A percentile compares a stretch with the other conserved stretches of the same genome.
These are phyloP conservation scores for Sporothrix inflata DNA, from an alignment of 2,329 filamentous ascomycete species.

Conservation along the genomic window DNA sequence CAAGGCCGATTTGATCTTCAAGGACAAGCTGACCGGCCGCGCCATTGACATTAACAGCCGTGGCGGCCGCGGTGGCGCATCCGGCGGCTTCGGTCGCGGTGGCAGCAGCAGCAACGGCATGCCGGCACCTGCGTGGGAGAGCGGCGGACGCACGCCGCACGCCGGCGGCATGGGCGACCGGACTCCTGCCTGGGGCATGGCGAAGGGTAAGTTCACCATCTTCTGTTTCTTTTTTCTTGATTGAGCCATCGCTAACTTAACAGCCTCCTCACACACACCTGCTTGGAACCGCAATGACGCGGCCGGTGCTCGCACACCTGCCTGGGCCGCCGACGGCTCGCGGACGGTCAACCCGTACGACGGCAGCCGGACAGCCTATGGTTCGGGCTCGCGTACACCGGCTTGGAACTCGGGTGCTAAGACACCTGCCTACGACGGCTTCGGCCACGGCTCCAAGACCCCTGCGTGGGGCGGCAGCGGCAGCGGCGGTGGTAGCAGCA, in stretches of 20 bases:
- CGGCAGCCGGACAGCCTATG: constrained; percentile 77
- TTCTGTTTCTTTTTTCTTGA: neutral
- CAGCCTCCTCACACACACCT: constrained; percentile 63
- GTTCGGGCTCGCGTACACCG: constrained; percentile 70
- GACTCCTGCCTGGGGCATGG: constrained; percentile 73
- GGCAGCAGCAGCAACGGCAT: constrained; percentile 38
- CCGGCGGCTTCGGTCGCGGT: constrained; percentile 35
- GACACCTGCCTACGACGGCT: constrained; percentile 67
- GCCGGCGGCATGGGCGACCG: constrained; percentile 62
- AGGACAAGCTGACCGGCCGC: constrained; percentile 79
- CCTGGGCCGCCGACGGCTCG: constrained; percentile 67
- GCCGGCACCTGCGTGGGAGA: constrained; percentile 59
- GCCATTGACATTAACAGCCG: constrained; percentile 68
- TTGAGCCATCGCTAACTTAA: constrained; percentile 29
- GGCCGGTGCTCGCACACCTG: constrained; percentile 66
- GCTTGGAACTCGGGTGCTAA: constrained; percentile 79
- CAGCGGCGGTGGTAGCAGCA: constrained; percentile 33
- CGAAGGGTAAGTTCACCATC: constrained; percentile 63
- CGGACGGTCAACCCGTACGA: constrained; percentile 72
- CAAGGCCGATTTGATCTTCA: constrained; percentile 80
- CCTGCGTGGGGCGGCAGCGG: constrained; percentile 57
- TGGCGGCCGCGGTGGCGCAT: constrained; percentile 45
- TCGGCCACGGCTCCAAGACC: constrained; percentile 69
- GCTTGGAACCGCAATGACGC: constrained; percentile 62
- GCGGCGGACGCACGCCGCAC: constrained; percentile 70